Conservation (phyloP, 208 protist genomes). For the Leishmania aethiopica region DNA sequence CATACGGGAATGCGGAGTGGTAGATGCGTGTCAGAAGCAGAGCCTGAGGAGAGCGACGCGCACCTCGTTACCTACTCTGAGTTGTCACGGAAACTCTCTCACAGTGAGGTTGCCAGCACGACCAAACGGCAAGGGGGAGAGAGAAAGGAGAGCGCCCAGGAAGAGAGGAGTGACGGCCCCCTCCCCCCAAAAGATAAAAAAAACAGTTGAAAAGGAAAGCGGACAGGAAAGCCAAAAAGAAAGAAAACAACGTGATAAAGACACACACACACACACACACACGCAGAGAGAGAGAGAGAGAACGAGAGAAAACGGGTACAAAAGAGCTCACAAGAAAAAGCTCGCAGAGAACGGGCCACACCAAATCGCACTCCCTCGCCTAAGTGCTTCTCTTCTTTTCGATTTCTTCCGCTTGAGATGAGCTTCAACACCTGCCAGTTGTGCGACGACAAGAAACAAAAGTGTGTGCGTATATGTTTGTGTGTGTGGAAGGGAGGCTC, state of each 20-base stretch:
- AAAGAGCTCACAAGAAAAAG: neutral
- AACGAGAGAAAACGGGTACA: neutral
- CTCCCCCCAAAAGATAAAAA: too few species aligned
- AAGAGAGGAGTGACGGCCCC: neutral
- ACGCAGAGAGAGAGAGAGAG: neutral
- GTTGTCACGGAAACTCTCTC: neutral
- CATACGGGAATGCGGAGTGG: neutral
- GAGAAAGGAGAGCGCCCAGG: neutral
- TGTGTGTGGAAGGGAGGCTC: neutral
- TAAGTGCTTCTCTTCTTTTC: neutral
- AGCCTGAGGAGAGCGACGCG: neutral
- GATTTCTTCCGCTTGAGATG: neutral
- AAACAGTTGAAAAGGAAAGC: neutral
- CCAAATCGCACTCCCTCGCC: neutral
- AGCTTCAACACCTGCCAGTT: neutral
- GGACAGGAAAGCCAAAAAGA: neutral
- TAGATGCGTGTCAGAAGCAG: neutral
- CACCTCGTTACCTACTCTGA: neutral
- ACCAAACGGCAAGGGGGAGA: neutral
- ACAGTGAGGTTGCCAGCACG: neutral
- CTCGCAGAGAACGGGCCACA: neutral
- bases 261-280: neutral
- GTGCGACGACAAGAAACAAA: neutral
- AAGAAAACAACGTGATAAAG: neutral
- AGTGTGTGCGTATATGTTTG: neutral